phyloP scores from a whole-genome alignment of 129 eudicot species.

The Tagetes erecta region DNA sequence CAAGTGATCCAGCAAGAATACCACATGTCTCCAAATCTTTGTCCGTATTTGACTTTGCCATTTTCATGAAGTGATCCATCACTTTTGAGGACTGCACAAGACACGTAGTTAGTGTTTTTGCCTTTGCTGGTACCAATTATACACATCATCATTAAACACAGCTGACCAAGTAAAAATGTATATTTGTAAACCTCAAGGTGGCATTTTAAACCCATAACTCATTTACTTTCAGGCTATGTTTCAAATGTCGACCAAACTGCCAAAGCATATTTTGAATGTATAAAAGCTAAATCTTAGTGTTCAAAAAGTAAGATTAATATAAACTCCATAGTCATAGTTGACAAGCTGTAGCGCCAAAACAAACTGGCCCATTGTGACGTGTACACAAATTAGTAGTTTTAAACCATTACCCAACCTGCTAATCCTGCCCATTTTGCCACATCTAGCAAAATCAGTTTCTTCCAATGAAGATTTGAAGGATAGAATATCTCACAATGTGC shows the following conservation, averaged over 20 bases:
- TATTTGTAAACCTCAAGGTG: background rate
- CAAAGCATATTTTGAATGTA: background rate
- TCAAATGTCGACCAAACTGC: no score
- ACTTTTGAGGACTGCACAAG: slow-evolving; percentile 68
- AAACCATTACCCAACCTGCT: background rate
- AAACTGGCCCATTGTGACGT: background rate
- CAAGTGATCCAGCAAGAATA: slow-evolving; percentile 95
- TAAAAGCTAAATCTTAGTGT: background rate
- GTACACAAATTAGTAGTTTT: background rate
- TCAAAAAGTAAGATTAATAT: background rate
- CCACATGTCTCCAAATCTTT: slow-evolving; percentile 95
- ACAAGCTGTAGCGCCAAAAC: background rate
- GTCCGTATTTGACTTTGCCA: slow-evolving; percentile 86
- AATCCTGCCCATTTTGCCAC: background rate
- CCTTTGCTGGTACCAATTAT: slow-evolving; percentile 12
- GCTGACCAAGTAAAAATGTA: slow-evolving; percentile 15
- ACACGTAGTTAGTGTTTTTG: slow-evolving; percentile 13
- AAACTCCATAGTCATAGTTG: background rate
- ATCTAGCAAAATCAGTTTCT: slow-evolving; percentile 1
- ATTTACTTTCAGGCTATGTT: background rate
- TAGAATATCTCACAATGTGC: slow-evolving; percentile 65
- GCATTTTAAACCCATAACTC: background rate
- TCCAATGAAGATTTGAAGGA: background rate
- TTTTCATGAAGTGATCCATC: slow-evolving; percentile 90
- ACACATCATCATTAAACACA: background rate